These are phyloP conservation scores for Penicillium sp. DNA, from an alignment of 2,329 filamentous ascomycete genomes.

Conservation along the genomic window DNA sequence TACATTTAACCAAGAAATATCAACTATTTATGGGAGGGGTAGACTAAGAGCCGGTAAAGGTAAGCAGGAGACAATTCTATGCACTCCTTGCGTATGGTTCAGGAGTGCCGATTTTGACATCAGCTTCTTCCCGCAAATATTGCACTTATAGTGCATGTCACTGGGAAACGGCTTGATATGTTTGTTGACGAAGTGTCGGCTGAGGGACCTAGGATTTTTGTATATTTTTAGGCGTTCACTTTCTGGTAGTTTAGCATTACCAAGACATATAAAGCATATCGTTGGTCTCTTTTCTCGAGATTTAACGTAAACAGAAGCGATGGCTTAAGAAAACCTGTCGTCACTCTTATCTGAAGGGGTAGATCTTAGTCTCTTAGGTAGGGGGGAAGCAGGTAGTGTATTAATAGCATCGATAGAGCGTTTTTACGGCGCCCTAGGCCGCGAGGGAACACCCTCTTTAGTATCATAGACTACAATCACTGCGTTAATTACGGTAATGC, in stretches of 20 bases:
- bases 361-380: conserved; percentile 18
- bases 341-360: conserved; percentile 4
- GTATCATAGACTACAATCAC: no score
- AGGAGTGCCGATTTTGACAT: neutral
- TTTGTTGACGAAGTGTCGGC: conserved; percentile 23
- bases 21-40: conserved; percentile 4
- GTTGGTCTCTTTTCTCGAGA: conserved; percentile 17
- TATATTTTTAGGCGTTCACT: conserved; percentile 15
- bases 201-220: conserved; percentile 25
- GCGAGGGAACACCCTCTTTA: no score
- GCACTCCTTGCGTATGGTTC: neutral
- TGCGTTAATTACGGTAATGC: no score
- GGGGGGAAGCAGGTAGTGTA: no score
- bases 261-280: conserved; percentile 27
- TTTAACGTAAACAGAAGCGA: conserved; percentile 23
- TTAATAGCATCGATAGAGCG: no score
- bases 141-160: conserved; percentile 21
- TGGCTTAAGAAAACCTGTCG: conserved; percentile 14
- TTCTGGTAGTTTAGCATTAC: conserved; percentile 18
- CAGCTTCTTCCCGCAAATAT: neutral
- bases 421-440: no score
- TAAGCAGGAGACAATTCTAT: conserved; percentile 13
- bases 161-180: conserved; percentile 23
- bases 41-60: conserved; percentile 16
- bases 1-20: neutral